Conservation (phyloP, 192 early-diverging fungal genomes). For the Backusella australiensis region DNA sequence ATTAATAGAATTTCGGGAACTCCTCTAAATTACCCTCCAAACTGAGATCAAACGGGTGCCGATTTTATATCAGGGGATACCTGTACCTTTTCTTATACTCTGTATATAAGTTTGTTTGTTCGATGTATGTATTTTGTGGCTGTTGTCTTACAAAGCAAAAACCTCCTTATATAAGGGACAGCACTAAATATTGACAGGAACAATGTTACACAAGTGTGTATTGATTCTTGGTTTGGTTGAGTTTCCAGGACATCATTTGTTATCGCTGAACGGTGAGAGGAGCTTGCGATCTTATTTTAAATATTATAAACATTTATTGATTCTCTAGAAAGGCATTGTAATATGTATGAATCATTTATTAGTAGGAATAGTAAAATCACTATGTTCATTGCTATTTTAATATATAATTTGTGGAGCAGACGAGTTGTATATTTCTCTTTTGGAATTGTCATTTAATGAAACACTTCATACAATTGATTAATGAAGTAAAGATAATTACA, state of each 20-base stretch:
- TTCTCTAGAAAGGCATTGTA: neutral
- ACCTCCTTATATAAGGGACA: neutral
- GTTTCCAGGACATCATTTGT: neutral
- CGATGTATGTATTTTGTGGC: neutral
- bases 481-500: neutral
- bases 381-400: neutral
- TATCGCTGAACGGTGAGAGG: neutral
- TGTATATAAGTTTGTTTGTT: neutral
- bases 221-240: neutral
- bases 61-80: neutral
- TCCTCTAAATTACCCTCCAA: neutral
- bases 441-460: neutral
- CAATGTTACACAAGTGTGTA: neutral
- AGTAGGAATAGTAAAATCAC: neutral
- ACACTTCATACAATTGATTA: neutral
- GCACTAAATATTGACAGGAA: neutral
- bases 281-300: neutral
- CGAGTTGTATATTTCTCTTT: neutral
- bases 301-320: neutral
- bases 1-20: neutral
- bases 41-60: neutral
- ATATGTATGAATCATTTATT: neutral
- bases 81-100: neutral
- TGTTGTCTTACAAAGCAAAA: neutral
- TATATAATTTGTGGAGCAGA: neutral